A percentile compares a stretch with the other conserved stretches of the same genome.
phyloP scores from a whole-genome alignment of 2,329 filamentous ascomycete species.

The Claviceps capensis region DNA sequence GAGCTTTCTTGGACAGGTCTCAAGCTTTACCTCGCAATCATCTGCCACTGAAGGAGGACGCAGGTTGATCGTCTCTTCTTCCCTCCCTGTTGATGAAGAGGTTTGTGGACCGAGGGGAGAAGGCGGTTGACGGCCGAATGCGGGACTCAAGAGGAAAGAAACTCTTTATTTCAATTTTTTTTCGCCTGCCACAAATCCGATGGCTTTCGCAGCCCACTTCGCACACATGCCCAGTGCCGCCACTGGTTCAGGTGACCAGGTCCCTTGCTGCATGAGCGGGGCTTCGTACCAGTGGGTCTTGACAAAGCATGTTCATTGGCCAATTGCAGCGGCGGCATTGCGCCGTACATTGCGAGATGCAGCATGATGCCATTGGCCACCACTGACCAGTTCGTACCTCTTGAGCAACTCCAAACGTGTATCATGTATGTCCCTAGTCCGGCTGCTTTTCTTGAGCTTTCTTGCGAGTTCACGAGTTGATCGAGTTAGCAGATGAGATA shows the following conservation, averaged over 20 bases:
- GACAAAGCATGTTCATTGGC: background rate
- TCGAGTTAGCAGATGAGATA: too few species aligned
- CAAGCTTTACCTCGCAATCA: constrained; percentile 24
- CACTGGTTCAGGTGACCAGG: background rate
- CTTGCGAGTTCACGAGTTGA: too few species aligned
- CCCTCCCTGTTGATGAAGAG: constrained; percentile 3
- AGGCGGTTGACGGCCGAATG: constrained; percentile 1
- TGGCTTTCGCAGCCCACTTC: background rate
- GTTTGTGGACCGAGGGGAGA: constrained; percentile 5
- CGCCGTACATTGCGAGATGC: too few species aligned
- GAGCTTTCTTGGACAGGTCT: constrained; percentile 23
- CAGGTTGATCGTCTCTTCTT: constrained; percentile 4
- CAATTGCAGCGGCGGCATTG: background rate
- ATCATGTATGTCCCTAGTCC: too few species aligned
- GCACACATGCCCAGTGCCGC: background rate
- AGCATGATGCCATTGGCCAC: too few species aligned
- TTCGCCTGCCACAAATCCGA: background rate
- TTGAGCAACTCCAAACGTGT: too few species aligned
- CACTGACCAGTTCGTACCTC: too few species aligned
- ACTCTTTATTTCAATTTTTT: background rate
- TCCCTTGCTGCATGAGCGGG: constrained; percentile 3
- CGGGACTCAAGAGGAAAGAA: background rate
- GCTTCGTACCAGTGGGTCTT: background rate
- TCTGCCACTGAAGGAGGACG: constrained; percentile 17
- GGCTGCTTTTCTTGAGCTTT: too few species aligned